Evolutionary conservation across 768 basidiomycete genomes (phyloP).

Genomic region (Gloeopeniophorella convolvens): DNA sequence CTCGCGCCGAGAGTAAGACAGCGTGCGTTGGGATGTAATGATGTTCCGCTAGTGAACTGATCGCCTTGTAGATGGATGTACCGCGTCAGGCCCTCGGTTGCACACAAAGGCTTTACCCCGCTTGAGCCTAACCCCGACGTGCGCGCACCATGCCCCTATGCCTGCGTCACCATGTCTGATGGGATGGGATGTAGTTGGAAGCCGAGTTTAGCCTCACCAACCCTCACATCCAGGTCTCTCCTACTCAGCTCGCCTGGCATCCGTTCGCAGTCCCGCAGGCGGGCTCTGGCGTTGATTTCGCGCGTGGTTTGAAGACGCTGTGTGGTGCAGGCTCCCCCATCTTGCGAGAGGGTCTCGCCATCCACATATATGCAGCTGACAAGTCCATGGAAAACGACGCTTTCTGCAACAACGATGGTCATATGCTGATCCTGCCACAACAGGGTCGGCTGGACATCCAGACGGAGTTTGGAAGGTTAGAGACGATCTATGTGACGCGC

Average conservation of each 20-base stretch:
- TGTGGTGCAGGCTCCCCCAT: conserved; percentile 59
- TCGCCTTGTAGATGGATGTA: conserved; percentile 46
- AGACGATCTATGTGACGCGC: too few relatives aligned
- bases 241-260: conserved; percentile 62
- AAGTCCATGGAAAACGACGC: conserved; percentile 54
- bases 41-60: not conserved
- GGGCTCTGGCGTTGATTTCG: conserved; percentile 42
- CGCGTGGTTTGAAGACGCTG: conserved; percentile 55
- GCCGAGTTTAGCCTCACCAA: conserved; percentile 55
- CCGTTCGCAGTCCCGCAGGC: conserved; percentile 49
- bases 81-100: conserved; percentile 62
- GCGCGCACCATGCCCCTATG: conserved; percentile 20
- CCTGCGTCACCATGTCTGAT: not conserved
- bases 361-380: conserved; percentile 57
- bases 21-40: conserved; percentile 31
- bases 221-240: conserved; percentile 52
- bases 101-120: conserved; percentile 53
- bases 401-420: conserved; percentile 58
- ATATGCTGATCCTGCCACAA: conserved; percentile 61
- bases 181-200: conserved; percentile 40
- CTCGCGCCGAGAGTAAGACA: conserved; percentile 46
- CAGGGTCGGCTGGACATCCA: conserved; percentile 61
- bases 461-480: conserved; percentile 62
- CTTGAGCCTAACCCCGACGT: conserved; percentile 56
- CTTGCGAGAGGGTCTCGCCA: conserved; percentile 55